Conservation (phyloP, 176 grass and related monocot genomes). For the Aegilops tauschii region DNA sequence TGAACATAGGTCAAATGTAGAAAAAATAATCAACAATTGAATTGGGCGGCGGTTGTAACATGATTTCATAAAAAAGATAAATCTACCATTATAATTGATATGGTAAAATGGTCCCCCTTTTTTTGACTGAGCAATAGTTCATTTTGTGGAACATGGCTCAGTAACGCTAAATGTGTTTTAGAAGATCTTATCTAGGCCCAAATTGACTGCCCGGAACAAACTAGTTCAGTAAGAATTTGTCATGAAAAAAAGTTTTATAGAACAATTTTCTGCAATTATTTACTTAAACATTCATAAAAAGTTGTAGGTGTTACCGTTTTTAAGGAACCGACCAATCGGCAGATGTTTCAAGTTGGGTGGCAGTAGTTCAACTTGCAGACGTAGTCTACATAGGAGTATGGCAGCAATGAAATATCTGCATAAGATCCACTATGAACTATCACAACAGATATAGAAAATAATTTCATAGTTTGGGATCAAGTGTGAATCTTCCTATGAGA, state of each 20-base stretch:
- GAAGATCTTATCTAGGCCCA: background rate
- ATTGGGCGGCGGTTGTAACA: background rate
- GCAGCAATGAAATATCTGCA: conserved; percentile 76
- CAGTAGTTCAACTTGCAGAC: conserved; percentile 53
- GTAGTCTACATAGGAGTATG: conserved; percentile 72
- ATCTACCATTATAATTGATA: background rate
- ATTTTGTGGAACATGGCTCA: background rate
- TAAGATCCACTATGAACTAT: conserved; percentile 32
- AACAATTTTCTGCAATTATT: background rate
- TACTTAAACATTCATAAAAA: background rate
- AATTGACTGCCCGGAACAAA: background rate
- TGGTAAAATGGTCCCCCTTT: background rate
- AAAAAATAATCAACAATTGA: background rate
- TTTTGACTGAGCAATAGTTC: background rate
- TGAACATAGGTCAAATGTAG: background rate
- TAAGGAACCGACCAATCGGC: conserved; percentile 71
- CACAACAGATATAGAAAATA: conserved; percentile 24
- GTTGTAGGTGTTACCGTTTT: conserved; percentile 46
- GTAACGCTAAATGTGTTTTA: background rate
- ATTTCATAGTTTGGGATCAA: conserved; percentile 29
- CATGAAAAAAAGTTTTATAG: background rate
- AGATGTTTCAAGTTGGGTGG: conserved; percentile 61
- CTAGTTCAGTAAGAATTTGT: background rate
- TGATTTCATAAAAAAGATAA: background rate
- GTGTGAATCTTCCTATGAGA: background rate